phyloP scores from a whole-genome alignment of 2,329 filamentous ascomycete species.

The Claviceps pusilla region DNA sequence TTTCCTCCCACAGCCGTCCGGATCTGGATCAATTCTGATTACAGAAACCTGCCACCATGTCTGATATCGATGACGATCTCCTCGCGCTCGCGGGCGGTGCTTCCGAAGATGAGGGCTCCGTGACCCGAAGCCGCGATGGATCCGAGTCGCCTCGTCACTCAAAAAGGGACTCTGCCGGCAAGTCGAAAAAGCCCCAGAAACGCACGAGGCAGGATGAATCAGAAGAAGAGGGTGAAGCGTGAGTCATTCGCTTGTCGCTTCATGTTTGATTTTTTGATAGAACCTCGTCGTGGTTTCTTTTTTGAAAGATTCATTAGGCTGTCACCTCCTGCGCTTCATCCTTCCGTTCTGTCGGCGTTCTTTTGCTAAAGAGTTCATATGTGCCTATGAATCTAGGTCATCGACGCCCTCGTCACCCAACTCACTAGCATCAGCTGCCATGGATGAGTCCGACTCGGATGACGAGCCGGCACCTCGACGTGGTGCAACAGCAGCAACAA shows the following conservation, averaged over 20 bases:
- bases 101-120: slow-evolving; percentile 42
- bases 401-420: slow-evolving; percentile 53
- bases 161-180: slow-evolving; percentile 17
- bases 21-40: not conserved
- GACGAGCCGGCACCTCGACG: slow-evolving; percentile 24
- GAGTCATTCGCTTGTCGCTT: slow-evolving; percentile 12
- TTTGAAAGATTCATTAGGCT: not conserved
- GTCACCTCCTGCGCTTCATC: not conserved
- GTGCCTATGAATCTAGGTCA: slow-evolving; percentile 35
- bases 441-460: slow-evolving; percentile 72
- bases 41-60: slow-evolving; percentile 40
- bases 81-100: slow-evolving; percentile 80
- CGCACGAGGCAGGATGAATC: slow-evolving; percentile 26
- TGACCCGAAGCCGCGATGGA: slow-evolving; percentile 38
- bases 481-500: slow-evolving; percentile 19
- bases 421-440: slow-evolving; percentile 68
- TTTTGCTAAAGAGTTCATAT: slow-evolving; percentile 4
- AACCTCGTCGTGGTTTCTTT: not conserved
- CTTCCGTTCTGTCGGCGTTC: not conserved
- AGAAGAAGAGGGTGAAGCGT: slow-evolving; percentile 50
- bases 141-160: slow-evolving; percentile 36
- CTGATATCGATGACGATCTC: slow-evolving; percentile 83
- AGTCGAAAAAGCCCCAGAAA: slow-evolving; percentile 32
- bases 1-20: not conserved
- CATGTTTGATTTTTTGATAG: not conserved